phyloP scores from a whole-genome alignment of 164 flowering plant species.

The Protea cynaroides region DNA sequence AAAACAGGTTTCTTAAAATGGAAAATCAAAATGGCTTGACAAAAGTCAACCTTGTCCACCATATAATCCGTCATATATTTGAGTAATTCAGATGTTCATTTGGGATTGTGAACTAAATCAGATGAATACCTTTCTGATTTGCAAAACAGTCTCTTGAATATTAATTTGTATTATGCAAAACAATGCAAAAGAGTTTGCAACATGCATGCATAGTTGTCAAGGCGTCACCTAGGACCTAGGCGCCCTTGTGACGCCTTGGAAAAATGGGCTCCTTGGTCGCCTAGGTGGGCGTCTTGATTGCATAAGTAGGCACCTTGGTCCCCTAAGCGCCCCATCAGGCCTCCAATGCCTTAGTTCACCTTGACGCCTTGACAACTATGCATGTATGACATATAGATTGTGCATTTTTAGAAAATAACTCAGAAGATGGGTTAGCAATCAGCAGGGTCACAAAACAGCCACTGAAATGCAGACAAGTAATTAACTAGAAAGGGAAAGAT shows the following conservation, averaged over 20 bases:
- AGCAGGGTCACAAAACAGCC: neutral
- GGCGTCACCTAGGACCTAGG: too few relatives aligned
- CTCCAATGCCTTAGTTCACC: too few relatives aligned
- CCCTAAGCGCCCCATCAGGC: too few relatives aligned
- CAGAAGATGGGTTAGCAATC: neutral
- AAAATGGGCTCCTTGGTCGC: too few relatives aligned
- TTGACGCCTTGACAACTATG: too few relatives aligned
- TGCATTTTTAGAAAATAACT: neutral
- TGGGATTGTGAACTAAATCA: neutral
- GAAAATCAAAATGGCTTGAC: too few relatives aligned
- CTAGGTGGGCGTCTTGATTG: too few relatives aligned
- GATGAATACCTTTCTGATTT: neutral
- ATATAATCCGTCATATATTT: neutral
- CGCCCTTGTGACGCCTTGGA: too few relatives aligned
- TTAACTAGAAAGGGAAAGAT: conserved; percentile 3
- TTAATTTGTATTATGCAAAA: neutral
- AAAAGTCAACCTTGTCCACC: neutral
- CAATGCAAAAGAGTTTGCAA: neutral
- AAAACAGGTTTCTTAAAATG: too few relatives aligned
- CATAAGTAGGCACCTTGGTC: too few relatives aligned
- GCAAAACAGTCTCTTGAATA: conserved; percentile 1
- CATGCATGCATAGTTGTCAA: too few relatives aligned
- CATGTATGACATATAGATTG: neutral
- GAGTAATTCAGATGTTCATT: neutral
- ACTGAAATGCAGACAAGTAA: neutral